Percentiles rank a stretch among this genome's conserved stretches.
These are phyloP conservation scores for Vaccinium corymbosum DNA, from an alignment of 148 eudicot genomes.

Conservation along the genomic window DNA sequence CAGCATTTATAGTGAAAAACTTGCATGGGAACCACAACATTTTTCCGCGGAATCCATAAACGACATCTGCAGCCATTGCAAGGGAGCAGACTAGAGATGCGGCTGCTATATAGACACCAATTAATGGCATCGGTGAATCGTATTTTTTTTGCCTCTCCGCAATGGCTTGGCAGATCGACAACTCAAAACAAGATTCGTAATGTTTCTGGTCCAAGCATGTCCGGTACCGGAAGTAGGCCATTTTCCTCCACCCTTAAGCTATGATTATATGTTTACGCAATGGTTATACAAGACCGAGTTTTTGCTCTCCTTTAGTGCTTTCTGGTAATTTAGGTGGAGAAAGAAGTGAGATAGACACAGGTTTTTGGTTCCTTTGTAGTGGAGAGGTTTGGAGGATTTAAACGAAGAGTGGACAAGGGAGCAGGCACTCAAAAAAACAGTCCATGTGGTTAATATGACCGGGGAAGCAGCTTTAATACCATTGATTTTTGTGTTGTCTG, in stretches of 20 bases:
- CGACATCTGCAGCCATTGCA: conserved; percentile 15
- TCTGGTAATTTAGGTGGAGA: not conserved
- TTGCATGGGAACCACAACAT: conserved; percentile 16
- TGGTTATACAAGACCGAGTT: not conserved
- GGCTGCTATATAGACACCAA: conserved; percentile 26
- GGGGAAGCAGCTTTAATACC: too few relatives aligned
- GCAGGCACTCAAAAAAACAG: too few relatives aligned
- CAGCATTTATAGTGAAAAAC: conserved; percentile 15
- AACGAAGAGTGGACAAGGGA: too few relatives aligned
- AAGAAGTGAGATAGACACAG: not conserved
- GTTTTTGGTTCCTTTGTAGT: not conserved
- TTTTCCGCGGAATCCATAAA: conserved; percentile 5
- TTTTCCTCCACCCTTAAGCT: not conserved
- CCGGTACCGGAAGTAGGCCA: not conserved
- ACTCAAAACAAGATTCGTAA: not conserved
- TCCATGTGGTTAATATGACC: too few relatives aligned
- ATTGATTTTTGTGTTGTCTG: too few relatives aligned
- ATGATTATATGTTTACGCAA: not conserved
- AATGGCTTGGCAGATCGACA: not conserved
- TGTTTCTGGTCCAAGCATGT: not conserved
- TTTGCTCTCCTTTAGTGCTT: not conserved
- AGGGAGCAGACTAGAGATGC: conserved; percentile 23
- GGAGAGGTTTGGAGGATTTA: too few relatives aligned
- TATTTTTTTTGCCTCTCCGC: not conserved
- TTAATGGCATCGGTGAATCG: conserved; percentile 25